Percentiles rank a stretch among this genome's conserved stretches.
Evolutionary conservation across 306 rosid species (phyloP).

Genomic region (Cucumis melo): DNA sequence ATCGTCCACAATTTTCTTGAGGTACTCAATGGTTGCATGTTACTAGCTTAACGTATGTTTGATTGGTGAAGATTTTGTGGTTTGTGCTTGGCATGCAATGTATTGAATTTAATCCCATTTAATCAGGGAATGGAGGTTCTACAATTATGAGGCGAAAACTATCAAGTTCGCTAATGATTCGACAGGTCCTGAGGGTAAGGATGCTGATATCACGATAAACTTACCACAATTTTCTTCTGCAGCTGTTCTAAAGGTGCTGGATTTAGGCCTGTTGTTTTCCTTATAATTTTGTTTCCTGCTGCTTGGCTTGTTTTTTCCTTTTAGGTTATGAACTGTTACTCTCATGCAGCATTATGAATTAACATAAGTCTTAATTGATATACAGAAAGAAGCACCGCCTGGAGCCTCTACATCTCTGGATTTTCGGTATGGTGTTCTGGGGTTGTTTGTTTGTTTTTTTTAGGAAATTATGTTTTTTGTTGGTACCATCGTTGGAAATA

Average conservation of each 20-base stretch:
- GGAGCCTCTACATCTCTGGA: slow-evolving; percentile 25
- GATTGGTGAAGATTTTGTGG: neutral
- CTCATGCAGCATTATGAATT: neutral
- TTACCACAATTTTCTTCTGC: slow-evolving; percentile 74
- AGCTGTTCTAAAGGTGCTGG: slow-evolving; percentile 45
- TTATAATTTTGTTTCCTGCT: neutral
- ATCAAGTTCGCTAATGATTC: slow-evolving; percentile 36
- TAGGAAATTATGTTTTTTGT: neutral
- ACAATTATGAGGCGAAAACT: slow-evolving; percentile 41
- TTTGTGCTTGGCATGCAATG: neutral
- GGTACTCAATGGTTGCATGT: slow-evolving; percentile 23
- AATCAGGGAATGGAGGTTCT: slow-evolving; percentile 68
- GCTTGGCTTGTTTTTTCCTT: neutral
- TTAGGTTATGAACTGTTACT: neutral
- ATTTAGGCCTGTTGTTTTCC: neutral
- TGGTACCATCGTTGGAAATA: neutral
- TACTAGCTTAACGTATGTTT: neutral
- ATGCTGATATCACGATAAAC: slow-evolving; percentile 16
- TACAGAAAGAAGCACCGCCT: slow-evolving; percentile 24
- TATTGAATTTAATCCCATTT: neutral
- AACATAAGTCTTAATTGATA: slow-evolving; percentile 3
- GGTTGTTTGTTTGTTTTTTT: neutral
- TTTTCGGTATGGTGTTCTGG: slow-evolving; percentile 34
- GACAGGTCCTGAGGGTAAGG: slow-evolving; percentile 25
- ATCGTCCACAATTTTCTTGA: slow-evolving; percentile 50